Evolutionary conservation across 805 yeast genomes (phyloP), one percentile per base, ranked within the genome.

Genomic region (Suhomyces xylopsoci): DNA sequence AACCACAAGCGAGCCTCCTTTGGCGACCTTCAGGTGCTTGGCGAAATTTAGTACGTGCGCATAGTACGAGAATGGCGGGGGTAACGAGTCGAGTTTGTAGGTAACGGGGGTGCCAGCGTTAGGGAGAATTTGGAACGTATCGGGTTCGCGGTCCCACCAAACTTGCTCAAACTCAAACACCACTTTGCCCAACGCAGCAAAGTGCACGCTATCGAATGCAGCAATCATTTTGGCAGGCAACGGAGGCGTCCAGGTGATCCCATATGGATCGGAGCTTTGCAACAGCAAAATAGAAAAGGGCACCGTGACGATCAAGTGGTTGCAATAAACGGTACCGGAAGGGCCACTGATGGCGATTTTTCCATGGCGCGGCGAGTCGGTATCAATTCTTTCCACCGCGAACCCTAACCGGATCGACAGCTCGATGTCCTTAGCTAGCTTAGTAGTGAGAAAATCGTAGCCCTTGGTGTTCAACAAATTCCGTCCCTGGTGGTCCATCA

Each of bases 401-500:
- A 78, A 66, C n/a, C 61, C 60, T 17, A 84, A 73, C 14, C 58
- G 60, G 42, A 38, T 38, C 14, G 42, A 38, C 42, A 17, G 24
- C 42, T 83, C 79, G 15, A 86, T 58, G 6, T 65, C 57, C 2
- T 62, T 55, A 2, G 65, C 63, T 9, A 74, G 55, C 49, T 79
- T 71, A 6, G 81, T 70, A 19, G 85, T 67, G 1, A 90, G 69
- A 10, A 65, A 61, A 47, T 76, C 81, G 65, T 84, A 87, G 0
- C 90, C 89, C 57, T 80, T 77, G 48, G 77, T 63, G 47, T 86
- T 86, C 55, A 82, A 74, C n/a, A 91, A 84, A 62, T 91, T 85
- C 59, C 97, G 76, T 1, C 97, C 97, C 48, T 82, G 83, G 59
- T 84, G 85, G 53, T 82, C 89, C 66, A 85, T 80, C n/a, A 79